phyloP scores from a whole-genome alignment of 495 filamentous ascomycete species.

The Cryomyces antarcticus region DNA sequence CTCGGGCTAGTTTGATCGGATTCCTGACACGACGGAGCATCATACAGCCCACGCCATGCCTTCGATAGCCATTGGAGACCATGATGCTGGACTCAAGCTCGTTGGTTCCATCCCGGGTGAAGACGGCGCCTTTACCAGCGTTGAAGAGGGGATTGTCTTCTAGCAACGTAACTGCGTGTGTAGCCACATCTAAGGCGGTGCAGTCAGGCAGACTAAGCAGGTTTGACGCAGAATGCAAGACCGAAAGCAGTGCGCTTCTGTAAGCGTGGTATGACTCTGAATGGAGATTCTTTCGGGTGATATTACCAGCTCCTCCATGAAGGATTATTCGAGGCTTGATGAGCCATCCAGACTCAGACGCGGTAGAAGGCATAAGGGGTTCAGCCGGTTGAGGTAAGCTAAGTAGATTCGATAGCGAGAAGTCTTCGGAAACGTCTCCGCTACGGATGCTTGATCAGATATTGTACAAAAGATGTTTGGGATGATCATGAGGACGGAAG shows the following conservation, averaged over 20 bases:
- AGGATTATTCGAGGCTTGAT: conserved; percentile 47
- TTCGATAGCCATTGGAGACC: conserved; percentile 52
- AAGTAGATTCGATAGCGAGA: no score
- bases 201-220: conserved; percentile 20
- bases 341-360: no score
- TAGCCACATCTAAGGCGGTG: conserved; percentile 49
- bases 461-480: no score
- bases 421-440: no score
- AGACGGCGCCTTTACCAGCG: conserved; percentile 66
- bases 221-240: conserved; percentile 25
- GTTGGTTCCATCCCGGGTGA: conserved; percentile 60
- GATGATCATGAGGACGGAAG: no score
- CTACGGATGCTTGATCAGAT: no score
- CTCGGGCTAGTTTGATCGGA: conserved; percentile 54
- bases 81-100: conserved; percentile 86
- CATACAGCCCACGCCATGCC: conserved; percentile 59
- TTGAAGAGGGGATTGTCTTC: conserved; percentile 79
- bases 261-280: conserved; percentile 37
- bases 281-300: conserved; percentile 46
- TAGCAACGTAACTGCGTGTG: conserved; percentile 53
- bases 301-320: conserved; percentile 75
- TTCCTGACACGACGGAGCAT: conserved; percentile 53
- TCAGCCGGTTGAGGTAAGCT: no score
- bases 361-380: no score
- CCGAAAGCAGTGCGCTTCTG: conserved; percentile 40